Conservation (phyloP, 2,329 filamentous ascomycete species). For the Verticillium isaacii region DNA sequence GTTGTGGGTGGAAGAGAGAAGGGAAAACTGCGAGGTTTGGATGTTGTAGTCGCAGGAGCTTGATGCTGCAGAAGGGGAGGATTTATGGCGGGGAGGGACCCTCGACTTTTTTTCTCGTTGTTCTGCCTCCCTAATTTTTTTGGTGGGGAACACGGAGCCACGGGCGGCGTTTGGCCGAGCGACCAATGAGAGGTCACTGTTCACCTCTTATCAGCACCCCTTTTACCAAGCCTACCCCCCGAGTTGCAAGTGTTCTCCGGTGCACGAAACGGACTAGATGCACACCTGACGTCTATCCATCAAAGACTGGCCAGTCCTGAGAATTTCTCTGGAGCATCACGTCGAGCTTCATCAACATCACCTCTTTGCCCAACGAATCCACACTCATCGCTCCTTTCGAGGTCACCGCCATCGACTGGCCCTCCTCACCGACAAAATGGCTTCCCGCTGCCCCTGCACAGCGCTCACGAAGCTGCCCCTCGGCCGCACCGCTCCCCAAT, state of each 20-base stretch:
- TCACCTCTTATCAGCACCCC: background rate
- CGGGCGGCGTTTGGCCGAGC: slow-evolving; percentile 7
- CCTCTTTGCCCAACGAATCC: background rate
- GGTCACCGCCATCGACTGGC: slow-evolving; percentile 5
- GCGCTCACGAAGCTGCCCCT: slow-evolving; percentile 9
- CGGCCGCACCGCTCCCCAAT: background rate
- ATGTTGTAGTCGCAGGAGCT: slow-evolving; percentile 1
- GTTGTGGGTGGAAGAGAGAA: slow-evolving; percentile 1
- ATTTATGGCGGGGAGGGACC: slow-evolving; percentile 9
- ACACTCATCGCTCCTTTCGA: background rate
- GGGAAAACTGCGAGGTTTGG: background rate
- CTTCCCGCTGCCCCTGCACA: slow-evolving; percentile 11
- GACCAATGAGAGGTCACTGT: slow-evolving; percentile 3
- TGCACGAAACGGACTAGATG: background rate
- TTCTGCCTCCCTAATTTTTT: slow-evolving; percentile 10
- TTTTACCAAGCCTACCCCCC: background rate
- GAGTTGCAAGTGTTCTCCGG: background rate
- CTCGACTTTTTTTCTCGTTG: slow-evolving; percentile 9
- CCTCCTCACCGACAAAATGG: slow-evolving; percentile 5
- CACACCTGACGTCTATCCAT: background rate
- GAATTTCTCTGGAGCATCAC: slow-evolving; percentile 13
- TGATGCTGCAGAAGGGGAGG: slow-evolving; percentile 7
- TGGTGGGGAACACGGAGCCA: slow-evolving; percentile 10
- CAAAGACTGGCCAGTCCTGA: slow-evolving; percentile 2
- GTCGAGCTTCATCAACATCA: slow-evolving; percentile 1